These are phyloP conservation scores for Xylariaceae sp. DNA, from an alignment of 2,329 filamentous ascomycete species.

Conservation along the genomic window DNA sequence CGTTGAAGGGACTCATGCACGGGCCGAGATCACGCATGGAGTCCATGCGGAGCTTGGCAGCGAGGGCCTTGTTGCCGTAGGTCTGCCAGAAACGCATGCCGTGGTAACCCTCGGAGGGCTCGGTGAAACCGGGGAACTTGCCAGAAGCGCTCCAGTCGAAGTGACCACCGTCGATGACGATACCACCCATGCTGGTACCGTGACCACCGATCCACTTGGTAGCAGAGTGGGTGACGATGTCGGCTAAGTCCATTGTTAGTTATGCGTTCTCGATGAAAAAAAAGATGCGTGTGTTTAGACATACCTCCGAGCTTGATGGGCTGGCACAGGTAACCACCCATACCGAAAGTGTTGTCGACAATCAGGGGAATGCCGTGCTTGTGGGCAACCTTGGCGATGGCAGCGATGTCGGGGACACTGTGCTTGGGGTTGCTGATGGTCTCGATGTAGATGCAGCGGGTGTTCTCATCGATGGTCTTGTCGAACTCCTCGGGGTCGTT, in stretches of 20 bases:
- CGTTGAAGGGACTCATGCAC: constrained; percentile 65
- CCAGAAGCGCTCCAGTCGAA: constrained; percentile 67
- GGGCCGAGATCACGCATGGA: constrained; percentile 64
- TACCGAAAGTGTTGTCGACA: constrained; percentile 68
- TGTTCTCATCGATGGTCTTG: constrained; percentile 31
- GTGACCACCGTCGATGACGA: constrained; percentile 63
- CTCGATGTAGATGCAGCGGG: constrained; percentile 31
- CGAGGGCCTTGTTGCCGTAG: constrained; percentile 59
- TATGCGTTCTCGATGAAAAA: not conserved
- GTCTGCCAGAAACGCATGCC: constrained; percentile 67
- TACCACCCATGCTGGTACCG: constrained; percentile 63
- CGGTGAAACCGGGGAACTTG: constrained; percentile 65
- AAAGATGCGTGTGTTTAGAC: constrained; percentile 3
- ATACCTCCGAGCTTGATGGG: constrained; percentile 58
- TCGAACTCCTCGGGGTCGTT: constrained; percentile 31
- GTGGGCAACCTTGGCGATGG: constrained; percentile 57
- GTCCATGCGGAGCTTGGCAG: constrained; percentile 64
- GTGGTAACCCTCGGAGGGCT: constrained; percentile 64
- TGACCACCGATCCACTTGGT: constrained; percentile 73
- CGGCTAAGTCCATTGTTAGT: constrained; percentile 38
- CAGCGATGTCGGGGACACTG: constrained; percentile 59
- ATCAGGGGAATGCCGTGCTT: constrained; percentile 33
- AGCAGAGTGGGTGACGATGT: constrained; percentile 66
- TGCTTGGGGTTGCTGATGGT: constrained; percentile 33
- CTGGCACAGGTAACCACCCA: constrained; percentile 60